phyloP scores from a whole-genome alignment of 2,329 filamentous ascomycete species.

The Emergomyces orientalis region DNA sequence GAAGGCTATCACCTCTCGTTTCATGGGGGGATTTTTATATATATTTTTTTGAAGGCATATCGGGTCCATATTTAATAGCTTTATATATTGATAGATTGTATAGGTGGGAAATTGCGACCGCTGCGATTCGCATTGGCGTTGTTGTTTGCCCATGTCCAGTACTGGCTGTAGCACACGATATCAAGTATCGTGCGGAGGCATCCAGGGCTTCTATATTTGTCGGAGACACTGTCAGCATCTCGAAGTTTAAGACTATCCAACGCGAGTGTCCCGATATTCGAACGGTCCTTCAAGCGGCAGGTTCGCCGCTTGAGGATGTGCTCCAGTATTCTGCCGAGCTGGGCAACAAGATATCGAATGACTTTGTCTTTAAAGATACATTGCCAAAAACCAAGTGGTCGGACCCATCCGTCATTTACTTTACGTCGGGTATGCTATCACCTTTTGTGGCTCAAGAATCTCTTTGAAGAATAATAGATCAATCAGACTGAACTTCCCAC shows the following conservation, averaged over 20 bases:
- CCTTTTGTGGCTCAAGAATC: neutral
- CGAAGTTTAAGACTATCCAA: constrained; percentile 27
- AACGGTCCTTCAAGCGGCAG: constrained; percentile 26
- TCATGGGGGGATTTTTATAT: constrained; percentile 4
- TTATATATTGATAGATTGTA: neutral
- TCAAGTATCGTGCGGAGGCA: constrained; percentile 29
- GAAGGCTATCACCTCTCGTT: neutral
- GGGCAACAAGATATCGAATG: constrained; percentile 17
- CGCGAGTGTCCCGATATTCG: constrained; percentile 25
- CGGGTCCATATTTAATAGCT: neutral
- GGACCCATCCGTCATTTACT: constrained; percentile 31
- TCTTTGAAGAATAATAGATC: neutral
- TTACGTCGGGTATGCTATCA: constrained; percentile 22
- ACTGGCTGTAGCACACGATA: constrained; percentile 32
- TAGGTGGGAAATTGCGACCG: constrained; percentile 35
- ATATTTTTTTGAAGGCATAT: neutral
- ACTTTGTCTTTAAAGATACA: constrained; percentile 16
- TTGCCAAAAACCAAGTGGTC: constrained; percentile 21
- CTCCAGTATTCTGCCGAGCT: constrained; percentile 22
- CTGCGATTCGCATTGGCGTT: constrained; percentile 28
- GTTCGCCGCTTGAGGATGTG: constrained; percentile 18
- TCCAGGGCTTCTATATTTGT: constrained; percentile 31
- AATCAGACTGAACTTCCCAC: neutral
- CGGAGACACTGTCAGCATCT: constrained; percentile 28
- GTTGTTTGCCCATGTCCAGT: constrained; percentile 33